These are phyloP conservation scores for Parathielavia hyrcaniae DNA, from an alignment of 495 filamentous ascomycete species.

Conservation along the genomic window DNA sequence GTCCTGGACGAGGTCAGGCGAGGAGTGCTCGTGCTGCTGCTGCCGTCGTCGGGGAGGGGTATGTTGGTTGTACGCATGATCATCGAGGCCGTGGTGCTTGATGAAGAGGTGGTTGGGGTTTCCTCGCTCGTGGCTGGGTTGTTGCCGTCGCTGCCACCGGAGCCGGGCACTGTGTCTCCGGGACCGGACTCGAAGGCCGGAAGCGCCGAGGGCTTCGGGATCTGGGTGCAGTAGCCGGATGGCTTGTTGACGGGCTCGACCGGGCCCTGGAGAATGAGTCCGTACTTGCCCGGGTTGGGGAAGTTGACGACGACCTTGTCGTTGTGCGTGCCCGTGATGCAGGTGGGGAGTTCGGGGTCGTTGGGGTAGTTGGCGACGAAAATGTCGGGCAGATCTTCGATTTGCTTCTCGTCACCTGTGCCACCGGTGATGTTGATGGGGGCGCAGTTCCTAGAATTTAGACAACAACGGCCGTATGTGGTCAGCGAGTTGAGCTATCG, in stretches of 20 bases:
- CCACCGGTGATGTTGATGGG: constrained; percentile 47
- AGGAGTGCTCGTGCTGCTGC: not conserved
- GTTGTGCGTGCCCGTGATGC: constrained; percentile 15
- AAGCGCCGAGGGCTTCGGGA: not conserved
- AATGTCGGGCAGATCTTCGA: constrained; percentile 45
- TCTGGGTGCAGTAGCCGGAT: constrained; percentile 9
- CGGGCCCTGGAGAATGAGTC: constrained; percentile 17
- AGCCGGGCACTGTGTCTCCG: too few relatives aligned
- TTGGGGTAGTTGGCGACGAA: constrained; percentile 53
- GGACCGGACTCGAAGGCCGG: constrained; percentile 8
- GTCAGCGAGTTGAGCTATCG: not conserved
- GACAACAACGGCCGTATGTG: not conserved
- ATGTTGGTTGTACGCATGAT: not conserved
- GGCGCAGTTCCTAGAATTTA: constrained; percentile 53
- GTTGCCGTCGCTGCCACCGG: not conserved
- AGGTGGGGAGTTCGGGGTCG: constrained; percentile 12
- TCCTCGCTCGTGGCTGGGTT: not conserved
- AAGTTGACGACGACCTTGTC: constrained; percentile 24
- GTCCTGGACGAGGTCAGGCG: not conserved
- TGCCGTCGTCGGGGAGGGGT: not conserved
- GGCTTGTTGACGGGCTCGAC: constrained; percentile 8
- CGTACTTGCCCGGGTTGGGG: constrained; percentile 23
- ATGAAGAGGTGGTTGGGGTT: not conserved
- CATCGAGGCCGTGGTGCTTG: not conserved
- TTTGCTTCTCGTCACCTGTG: constrained; percentile 22